Base-by-base conservation (phyloP, 192 early-diverging fungal genomes). In the Fimicolochytrium jonesii region DNA sequence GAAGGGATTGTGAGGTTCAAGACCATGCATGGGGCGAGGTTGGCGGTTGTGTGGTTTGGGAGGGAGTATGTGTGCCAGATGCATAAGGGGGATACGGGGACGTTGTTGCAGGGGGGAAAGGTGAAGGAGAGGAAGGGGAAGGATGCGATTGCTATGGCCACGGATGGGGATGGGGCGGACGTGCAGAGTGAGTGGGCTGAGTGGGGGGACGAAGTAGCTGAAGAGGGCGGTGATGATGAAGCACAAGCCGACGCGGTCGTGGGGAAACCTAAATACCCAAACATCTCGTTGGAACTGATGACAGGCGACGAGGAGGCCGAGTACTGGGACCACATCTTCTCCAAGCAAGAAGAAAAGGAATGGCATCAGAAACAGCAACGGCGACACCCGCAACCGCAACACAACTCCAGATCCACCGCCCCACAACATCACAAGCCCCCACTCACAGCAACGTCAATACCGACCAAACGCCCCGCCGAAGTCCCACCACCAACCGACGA, bases 1-100 rank as follows among this genome's bases (percentile, higher is more conserved):
- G 20, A 22, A 72, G 71, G 71, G 71, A 4, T 64, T 50, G 61
- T 58, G 4, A 58, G 71, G 9, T 72, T 72, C 39, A 72, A 72
- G 50, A 70, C 57, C 1, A 9, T 54, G 5, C 47, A 70, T 37
- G 73, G 64, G 18, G 67, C 68, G 13, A 15, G 37, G 17, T 53
- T 63, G 4, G 64, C 64, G 0, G 4, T 20, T n/a, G n/a, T 31
- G 29, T 70, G 44, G 32, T 67, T 75, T 32, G 43, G 23, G 0
- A 4, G 46, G 13, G 68, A 75, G 33, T 56, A 48, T 22, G 58
- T 75, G 15, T 58, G 58, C 22, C 73, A 75, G 35, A 45, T 30
- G 5, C 61, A 74, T 46, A 34, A 46, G 18, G 23, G 66, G 18
- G 72, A 74, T 41, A 23, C 31, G 13, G 72, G 72, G 5, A 66